A percentile compares a stretch with the other conserved stretches of the same genome.
phyloP scores from a whole-genome alignment of 202 grass and related monocot genomes.

The Musa balbisiana region DNA sequence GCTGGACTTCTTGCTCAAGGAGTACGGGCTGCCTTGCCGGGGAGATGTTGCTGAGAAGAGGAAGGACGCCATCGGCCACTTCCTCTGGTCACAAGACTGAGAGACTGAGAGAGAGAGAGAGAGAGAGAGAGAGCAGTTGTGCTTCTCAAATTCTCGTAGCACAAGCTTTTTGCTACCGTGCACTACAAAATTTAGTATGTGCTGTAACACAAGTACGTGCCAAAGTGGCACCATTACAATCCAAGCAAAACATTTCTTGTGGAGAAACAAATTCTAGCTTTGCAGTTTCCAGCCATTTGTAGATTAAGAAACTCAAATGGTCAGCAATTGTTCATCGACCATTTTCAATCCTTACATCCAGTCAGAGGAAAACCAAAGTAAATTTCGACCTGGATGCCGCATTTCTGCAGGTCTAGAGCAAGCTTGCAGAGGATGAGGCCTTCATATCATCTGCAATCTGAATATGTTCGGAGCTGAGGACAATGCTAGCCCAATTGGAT shows the following conservation, averaged over 20 bases:
- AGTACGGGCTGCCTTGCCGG: background rate
- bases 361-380: background rate
- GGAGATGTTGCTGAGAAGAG: background rate
- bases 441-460: conserved; percentile 27
- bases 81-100: background rate
- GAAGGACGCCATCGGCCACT: conserved; percentile 1
- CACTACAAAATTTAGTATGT: no score
- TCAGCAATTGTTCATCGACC: background rate
- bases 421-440: conserved; percentile 27
- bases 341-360: background rate
- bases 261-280: background rate
- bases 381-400: background rate
- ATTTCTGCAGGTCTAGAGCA: conserved; percentile 7
- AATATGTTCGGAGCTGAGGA: conserved; percentile 35
- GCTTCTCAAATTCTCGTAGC: no score
- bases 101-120: no score
- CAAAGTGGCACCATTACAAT: background rate
- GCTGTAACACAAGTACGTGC: no score
- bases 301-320: background rate
- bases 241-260: background rate
- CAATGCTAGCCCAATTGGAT: conserved; percentile 54
- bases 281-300: background rate
- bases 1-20: conserved; percentile 2
- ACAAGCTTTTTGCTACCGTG: no score
- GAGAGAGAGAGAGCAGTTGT: no score